Conservation (phyloP, 768 basidiomycete species). For the Mycena kentingensis region DNA sequence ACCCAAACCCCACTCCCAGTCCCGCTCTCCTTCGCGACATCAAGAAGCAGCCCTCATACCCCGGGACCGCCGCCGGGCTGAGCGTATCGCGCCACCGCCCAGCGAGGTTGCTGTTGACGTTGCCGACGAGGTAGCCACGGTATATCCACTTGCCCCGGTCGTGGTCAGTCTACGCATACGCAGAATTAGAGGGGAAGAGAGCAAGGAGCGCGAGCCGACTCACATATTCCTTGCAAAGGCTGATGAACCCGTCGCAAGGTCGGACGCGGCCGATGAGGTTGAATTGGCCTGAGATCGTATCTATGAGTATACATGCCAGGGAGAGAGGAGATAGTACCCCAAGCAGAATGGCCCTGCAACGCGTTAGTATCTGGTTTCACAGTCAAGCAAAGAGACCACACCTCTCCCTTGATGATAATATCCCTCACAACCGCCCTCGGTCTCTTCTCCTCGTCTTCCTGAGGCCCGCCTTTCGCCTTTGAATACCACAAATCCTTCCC, state of each 20-base stretch:
- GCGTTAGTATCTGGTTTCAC: background rate
- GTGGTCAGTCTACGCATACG: conserved; percentile 68
- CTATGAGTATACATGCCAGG: background rate
- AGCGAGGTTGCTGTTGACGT: conserved; percentile 66
- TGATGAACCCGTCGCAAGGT: conserved; percentile 78
- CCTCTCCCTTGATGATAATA: conserved; percentile 76
- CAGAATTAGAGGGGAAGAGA: conserved; percentile 3
- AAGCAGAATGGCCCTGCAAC: conserved; percentile 81
- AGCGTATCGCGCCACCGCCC: conserved; percentile 89
- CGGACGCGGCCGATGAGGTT: conserved; percentile 78
- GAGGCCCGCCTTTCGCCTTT: conserved; percentile 23
- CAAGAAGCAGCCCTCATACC: conserved; percentile 86
- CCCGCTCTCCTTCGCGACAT: conserved; percentile 60
- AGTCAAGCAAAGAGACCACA: conserved; percentile 29
- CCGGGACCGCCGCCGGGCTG: conserved; percentile 58
- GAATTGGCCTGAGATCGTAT: conserved; percentile 49
- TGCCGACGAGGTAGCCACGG: conserved; percentile 78
- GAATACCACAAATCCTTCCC: conserved; percentile 34
- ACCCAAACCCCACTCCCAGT: background rate
- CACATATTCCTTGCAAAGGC: conserved; percentile 85
- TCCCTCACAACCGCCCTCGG: conserved; percentile 45
- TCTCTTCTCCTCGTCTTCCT: conserved; percentile 22
- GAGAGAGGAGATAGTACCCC: conserved; percentile 48
- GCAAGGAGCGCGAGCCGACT: conserved; percentile 25
- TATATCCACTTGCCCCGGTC: conserved; percentile 86